phyloP scores from a whole-genome alignment of 768 basidiomycete genomes.

The Kwoniella shandongensis region DNA sequence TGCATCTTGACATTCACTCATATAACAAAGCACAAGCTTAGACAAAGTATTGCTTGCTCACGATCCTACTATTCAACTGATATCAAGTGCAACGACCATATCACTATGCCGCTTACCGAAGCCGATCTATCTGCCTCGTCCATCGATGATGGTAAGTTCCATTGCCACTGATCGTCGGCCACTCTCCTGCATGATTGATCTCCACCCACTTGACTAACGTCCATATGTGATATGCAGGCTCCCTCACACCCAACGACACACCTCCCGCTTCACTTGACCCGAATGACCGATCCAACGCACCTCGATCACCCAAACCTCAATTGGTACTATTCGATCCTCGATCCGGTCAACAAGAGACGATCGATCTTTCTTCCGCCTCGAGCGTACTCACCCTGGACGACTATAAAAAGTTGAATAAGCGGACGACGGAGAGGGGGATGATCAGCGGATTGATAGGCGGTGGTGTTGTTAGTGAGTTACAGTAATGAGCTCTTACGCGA shows the following conservation, averaged over 20 bases:
- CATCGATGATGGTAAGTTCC: slow-evolving; percentile 22
- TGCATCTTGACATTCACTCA: no score
- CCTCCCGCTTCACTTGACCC: background rate
- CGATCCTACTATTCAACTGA: no score
- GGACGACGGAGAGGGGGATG: slow-evolving; percentile 26
- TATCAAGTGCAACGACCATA: no score
- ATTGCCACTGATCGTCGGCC: slow-evolving; percentile 1
- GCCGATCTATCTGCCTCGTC: slow-evolving; percentile 17
- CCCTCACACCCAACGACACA: slow-evolving; percentile 8
- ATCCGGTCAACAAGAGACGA: slow-evolving; percentile 18
- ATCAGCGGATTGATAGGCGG: slow-evolving; percentile 23
- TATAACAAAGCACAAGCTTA: no score
- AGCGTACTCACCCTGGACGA: slow-evolving; percentile 24
- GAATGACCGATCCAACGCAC: slow-evolving; percentile 8
- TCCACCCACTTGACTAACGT: background rate
- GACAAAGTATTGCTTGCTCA: no score
- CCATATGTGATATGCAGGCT: slow-evolving; percentile 2
- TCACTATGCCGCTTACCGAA: slow-evolving; percentile 17
- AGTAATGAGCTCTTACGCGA: background rate
- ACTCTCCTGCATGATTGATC: no score
- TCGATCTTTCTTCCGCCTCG: slow-evolving; percentile 16
- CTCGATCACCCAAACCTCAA: slow-evolving; percentile 12
- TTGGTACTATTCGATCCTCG: slow-evolving; percentile 21
- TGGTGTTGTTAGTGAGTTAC: slow-evolving; percentile 23
- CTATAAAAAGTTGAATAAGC: slow-evolving; percentile 22